These are phyloP conservation scores for Mucor velutinosus DNA, from an alignment of 371 early-diverging fungal genomes.

Conservation along the genomic window DNA sequence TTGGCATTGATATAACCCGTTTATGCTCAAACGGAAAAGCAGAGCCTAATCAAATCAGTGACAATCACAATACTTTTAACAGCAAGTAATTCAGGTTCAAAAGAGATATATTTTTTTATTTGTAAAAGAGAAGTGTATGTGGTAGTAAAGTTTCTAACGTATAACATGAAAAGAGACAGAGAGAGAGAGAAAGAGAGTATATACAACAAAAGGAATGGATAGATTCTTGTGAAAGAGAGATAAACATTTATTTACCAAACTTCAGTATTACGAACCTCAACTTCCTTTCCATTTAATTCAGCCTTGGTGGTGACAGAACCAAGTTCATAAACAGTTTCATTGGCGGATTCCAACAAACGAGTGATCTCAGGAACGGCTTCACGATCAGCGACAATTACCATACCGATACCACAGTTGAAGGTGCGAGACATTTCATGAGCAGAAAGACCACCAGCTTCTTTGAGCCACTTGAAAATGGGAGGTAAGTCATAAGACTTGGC, in stretches of 20 bases:
- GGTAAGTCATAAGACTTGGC: constrained; percentile 81
- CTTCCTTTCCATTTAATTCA: constrained; percentile 60
- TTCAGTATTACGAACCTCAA: constrained; percentile 58
- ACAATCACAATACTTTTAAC: too few species aligned
- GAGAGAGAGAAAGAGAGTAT: constrained; percentile 2
- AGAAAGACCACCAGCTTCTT: constrained; percentile 82
- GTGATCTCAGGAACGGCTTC: constrained; percentile 67
- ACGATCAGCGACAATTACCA: constrained; percentile 86
- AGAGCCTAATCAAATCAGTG: too few species aligned
- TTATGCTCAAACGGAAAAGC: too few species aligned
- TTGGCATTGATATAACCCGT: not conserved
- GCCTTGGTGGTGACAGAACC: constrained; percentile 62
- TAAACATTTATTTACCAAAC: constrained; percentile 29
- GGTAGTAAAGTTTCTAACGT: not conserved
- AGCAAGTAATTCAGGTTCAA: not conserved
- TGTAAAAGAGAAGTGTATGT: not conserved
- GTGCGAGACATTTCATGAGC: constrained; percentile 92
- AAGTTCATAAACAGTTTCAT: constrained; percentile 68
- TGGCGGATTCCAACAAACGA: constrained; percentile 56
- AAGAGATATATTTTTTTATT: not conserved
- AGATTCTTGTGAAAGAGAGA: not conserved
- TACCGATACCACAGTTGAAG: constrained; percentile 98
- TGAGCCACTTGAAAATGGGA: constrained; percentile 94
- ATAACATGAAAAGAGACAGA: not conserved
- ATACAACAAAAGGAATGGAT: constrained; percentile 12